phyloP scores from a whole-genome alignment of 768 basidiomycete genomes.

The Pulveroboletus ravenelii region DNA sequence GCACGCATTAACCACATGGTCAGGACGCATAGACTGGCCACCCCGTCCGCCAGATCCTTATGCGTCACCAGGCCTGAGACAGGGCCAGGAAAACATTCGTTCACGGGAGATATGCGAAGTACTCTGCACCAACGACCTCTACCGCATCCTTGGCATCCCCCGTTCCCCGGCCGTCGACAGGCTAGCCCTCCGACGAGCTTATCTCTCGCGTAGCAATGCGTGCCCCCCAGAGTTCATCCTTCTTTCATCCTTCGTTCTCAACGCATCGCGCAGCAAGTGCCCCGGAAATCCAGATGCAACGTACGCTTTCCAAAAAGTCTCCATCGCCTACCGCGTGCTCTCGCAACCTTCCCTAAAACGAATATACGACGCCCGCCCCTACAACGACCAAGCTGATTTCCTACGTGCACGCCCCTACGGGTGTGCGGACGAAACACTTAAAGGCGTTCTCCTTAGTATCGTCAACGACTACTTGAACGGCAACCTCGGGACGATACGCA shows the following conservation, averaged over 20 bases:
- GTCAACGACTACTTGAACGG: slow-evolving; percentile 83
- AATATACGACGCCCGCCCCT: slow-evolving; percentile 59
- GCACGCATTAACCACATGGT: slow-evolving; percentile 28
- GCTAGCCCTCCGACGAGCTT: slow-evolving; percentile 64
- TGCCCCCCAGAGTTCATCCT: slow-evolving; percentile 82
- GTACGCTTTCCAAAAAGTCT: slow-evolving; percentile 80
- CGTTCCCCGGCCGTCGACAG: slow-evolving; percentile 51
- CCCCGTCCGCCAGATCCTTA: slow-evolving; percentile 9
- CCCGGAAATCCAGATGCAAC: slow-evolving; percentile 71
- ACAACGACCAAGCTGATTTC: slow-evolving; percentile 41
- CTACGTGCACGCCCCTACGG: slow-evolving; percentile 48
- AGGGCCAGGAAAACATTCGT: slow-evolving; percentile 8
- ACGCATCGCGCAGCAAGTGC: slow-evolving; percentile 60
- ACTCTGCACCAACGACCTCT: slow-evolving; percentile 61
- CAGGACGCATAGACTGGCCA: slow-evolving; percentile 29
- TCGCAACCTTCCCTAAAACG: slow-evolving; percentile 66
- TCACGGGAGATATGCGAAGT: slow-evolving; percentile 38
- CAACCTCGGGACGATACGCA: slow-evolving; percentile 80
- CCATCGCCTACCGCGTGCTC: slow-evolving; percentile 77
- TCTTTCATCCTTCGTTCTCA: slow-evolving; percentile 1
- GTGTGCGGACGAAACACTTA: slow-evolving; percentile 76
- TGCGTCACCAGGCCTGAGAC: slow-evolving; percentile 3
- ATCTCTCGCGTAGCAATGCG: slow-evolving; percentile 65
- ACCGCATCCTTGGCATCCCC: slow-evolving; percentile 64
- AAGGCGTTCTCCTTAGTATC: slow-evolving; percentile 66